A percentile compares a stretch with the other conserved stretches of the same genome.
Evolutionary conservation across 768 basidiomycete genomes (phyloP).

Genomic region (Phlegmacium glaucopus): DNA sequence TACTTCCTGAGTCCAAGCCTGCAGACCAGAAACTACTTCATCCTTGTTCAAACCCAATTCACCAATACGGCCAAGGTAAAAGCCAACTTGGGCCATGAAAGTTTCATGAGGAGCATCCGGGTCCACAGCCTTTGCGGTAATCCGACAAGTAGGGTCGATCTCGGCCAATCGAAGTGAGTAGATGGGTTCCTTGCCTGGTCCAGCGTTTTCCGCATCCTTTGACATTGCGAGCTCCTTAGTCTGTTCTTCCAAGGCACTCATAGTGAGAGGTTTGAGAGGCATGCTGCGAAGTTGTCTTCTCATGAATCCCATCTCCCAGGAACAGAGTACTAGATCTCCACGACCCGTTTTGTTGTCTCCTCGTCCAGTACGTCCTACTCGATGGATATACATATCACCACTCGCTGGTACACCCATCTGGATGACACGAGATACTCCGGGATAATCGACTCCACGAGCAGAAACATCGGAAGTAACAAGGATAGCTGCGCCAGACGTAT

Average conservation of each 20-base stretch:
- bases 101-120: constrained; percentile 4
- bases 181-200: background rate
- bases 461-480: constrained; percentile 88
- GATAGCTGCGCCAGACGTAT: constrained; percentile 45
- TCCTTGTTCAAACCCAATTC: constrained; percentile 10
- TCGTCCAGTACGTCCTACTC: constrained; percentile 83
- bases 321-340: constrained; percentile 77
- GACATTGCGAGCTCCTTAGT: constrained; percentile 7
- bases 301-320: constrained; percentile 75
- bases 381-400: constrained; percentile 77
- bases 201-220: background rate
- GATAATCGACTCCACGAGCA: constrained; percentile 87
- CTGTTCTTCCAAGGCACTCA: constrained; percentile 29
- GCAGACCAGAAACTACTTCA: constrained; percentile 12
- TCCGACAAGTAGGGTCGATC: constrained; percentile 1
- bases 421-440: constrained; percentile 83
- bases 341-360: constrained; percentile 53
- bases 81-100: constrained; percentile 21
- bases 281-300: constrained; percentile 59
- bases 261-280: constrained; percentile 61
- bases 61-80: constrained; percentile 17
- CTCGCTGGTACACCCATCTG: constrained; percentile 80
- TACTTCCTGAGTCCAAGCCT: constrained; percentile 17
- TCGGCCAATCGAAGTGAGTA: background rate
- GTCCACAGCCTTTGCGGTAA: background rate